Conservation (phyloP, 208 protist species). For the Trypanosoma platydactyli region DNA sequence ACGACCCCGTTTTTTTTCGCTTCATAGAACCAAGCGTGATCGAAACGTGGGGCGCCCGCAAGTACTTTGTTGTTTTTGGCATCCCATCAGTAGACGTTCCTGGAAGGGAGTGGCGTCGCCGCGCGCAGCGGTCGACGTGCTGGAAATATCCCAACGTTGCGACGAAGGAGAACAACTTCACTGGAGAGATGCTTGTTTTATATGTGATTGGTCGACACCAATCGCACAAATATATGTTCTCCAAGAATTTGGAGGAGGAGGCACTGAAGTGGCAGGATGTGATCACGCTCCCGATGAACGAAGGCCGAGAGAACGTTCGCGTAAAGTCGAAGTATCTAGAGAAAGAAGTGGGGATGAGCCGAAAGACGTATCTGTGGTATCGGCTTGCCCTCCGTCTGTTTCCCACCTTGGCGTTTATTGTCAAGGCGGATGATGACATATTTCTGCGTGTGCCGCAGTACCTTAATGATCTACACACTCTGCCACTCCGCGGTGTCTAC, state of each 20-base stretch:
- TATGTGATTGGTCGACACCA: constrained; percentile 17
- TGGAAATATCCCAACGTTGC: constrained; percentile 12
- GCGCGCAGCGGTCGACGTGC: constrained; percentile 8
- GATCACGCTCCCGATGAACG: constrained; percentile 11
- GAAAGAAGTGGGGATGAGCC: constrained; percentile 25
- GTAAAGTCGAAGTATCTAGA: background rate
- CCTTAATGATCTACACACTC: constrained; percentile 3
- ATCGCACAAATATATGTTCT: constrained; percentile 4
- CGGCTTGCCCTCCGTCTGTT: constrained; percentile 10
- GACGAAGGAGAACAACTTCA: constrained; percentile 9
- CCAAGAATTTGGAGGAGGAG: constrained; percentile 1
- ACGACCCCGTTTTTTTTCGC: too few species aligned
- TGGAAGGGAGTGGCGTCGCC: constrained; percentile 2
- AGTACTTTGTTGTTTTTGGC: constrained; percentile 9
- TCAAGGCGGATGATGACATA: constrained; percentile 17
- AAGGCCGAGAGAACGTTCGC: constrained; percentile 3
- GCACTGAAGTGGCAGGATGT: constrained; percentile 5
- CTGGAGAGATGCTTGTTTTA: constrained; percentile 7
- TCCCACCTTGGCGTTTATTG: background rate
- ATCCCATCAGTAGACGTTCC: constrained; percentile 6
- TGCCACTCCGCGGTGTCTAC: constrained; percentile 9
- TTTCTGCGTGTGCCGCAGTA: constrained; percentile 16
- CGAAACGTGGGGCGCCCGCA: background rate
- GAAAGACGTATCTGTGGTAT: constrained; percentile 16
- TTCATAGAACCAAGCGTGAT: too few species aligned